Evolutionary conservation across 768 basidiomycete genomes (phyloP).

Genomic region (Gymnopilus dilepis): DNA sequence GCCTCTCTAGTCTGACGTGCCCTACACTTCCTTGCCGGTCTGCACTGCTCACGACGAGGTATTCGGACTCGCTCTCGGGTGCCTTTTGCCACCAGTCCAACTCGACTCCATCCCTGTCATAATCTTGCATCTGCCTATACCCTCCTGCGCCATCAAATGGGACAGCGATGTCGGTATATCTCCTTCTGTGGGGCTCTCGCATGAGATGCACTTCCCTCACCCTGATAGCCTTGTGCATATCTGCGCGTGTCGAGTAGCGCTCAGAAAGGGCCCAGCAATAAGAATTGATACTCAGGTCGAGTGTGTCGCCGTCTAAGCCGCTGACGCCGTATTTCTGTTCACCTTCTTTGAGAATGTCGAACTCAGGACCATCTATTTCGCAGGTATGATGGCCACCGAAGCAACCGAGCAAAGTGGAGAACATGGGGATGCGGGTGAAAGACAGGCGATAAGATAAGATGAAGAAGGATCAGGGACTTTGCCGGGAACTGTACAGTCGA

Average conservation of each 20-base stretch:
- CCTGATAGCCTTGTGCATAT: neutral
- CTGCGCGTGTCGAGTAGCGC: neutral
- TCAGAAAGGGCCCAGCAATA: slow-evolving; percentile 2
- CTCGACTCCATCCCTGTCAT: slow-evolving; percentile 5
- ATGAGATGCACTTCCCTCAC: slow-evolving; percentile 1
- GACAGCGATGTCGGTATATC: neutral
- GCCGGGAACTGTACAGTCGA: slow-evolving; percentile 57
- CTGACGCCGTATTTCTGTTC: neutral
- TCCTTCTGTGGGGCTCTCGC: slow-evolving; percentile 1
- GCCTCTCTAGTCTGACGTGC: neutral
- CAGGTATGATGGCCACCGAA: neutral
- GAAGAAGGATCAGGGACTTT: slow-evolving; percentile 1
- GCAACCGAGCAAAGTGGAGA: neutral
- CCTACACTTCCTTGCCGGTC: neutral
- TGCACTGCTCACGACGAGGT: neutral
- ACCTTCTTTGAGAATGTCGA: slow-evolving; percentile 2
- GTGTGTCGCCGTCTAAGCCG: neutral
- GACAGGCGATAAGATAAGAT: neutral
- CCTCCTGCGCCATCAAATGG: neutral
- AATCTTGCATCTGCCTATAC: slow-evolving; percentile 1
- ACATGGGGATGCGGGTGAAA: neutral
- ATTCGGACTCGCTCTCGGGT: neutral
- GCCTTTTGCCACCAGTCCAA: slow-evolving; percentile 2
- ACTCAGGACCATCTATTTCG: slow-evolving; percentile 1
- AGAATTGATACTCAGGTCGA: neutral